Base-by-base conservation (phyloP, 345 rosid species). In the Anacardium occidentale region DNA sequence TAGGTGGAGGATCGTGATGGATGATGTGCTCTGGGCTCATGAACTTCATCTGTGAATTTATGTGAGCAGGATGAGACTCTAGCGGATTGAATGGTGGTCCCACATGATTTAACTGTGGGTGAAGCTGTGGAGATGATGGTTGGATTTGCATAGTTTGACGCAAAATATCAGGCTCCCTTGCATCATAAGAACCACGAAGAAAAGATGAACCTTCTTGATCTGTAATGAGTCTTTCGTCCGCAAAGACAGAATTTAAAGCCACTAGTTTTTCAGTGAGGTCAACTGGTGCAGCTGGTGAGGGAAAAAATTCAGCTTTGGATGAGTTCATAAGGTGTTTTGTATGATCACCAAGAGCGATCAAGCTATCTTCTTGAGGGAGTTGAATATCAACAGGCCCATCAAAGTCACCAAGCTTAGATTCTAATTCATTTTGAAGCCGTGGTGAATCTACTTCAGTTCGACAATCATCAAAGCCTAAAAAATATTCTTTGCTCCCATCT, bases 181-280 rank as follows among this genome's bases (percentile, higher is more conserved):
- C 62, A 61, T 85, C 87, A 71, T 83, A 85, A 56, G 84, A 84
- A 72, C 86, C 85, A 53, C 72, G 88, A 74, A 77, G 85, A 77
- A 86, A 82, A 59, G 79, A 70, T 15, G 75, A 77, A 75, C 83
- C 77, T 40, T 86, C 96, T 85, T 85, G 88, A 76, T 84, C 86
- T 62, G 71, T 44, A 42, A 76, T 15, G 69, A 83, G 73, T 71
- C 89, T 82, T 75, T 84, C 93, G 61, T 83, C 88, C 73, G 79
- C 88, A 66, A 85, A 86, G 57, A 69, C 77, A 71, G 90, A 83
- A 71, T 87, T 82, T 60, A 90, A 79, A 59, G 88, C 85, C 44
- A 90, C 86, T 71, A 86, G 83, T 82, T 89, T 89, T 68, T 83
- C 96, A 64, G 83, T 72, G 75, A 85, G 84, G 75, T 81, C 84